A percentile compares a stretch with the other conserved stretches of the same genome.
phyloP scores from a whole-genome alignment of 75 land plant species.

The Pseudotsuga menziesii region DNA sequence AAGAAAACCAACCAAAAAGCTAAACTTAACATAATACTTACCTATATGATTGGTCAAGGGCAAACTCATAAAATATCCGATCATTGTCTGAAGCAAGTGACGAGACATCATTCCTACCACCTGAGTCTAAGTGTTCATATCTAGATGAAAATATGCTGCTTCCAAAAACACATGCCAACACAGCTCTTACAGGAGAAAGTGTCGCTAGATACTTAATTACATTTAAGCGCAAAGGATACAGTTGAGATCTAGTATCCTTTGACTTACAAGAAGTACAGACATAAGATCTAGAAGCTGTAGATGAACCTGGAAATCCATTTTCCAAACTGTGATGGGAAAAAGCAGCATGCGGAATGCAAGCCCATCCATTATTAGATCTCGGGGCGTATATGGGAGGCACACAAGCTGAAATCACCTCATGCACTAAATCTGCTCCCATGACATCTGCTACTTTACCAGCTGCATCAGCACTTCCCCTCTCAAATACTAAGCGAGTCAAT shows the following conservation, averaged over 20 bases:
- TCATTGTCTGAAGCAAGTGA: slow-evolving; percentile 60
- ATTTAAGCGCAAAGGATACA: slow-evolving; percentile 77
- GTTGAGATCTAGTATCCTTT: slow-evolving; percentile 17
- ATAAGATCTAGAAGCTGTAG: slow-evolving; percentile 11
- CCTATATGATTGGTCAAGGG: slow-evolving; percentile 98
- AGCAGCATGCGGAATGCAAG: slow-evolving; percentile 68
- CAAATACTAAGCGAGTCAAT: slow-evolving; percentile 93
- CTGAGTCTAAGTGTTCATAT: slow-evolving; percentile 24
- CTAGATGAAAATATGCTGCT: slow-evolving; percentile 57
- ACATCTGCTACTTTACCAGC: slow-evolving; percentile 95
- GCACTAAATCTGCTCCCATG: slow-evolving; percentile 91
- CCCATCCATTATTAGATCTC: slow-evolving; percentile 82
- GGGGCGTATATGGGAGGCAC: slow-evolving; percentile 98
- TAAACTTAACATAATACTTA: slow-evolving; percentile 15
- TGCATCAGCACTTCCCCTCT: slow-evolving; percentile 93
- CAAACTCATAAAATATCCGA: slow-evolving; percentile 87
- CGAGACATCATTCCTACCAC: slow-evolving; percentile 12
- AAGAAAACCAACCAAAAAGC: neutral
- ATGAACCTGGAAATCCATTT: slow-evolving; percentile 28
- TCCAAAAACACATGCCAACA: slow-evolving; percentile 97
- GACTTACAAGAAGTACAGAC: slow-evolving; percentile 20
- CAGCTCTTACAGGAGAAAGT: slow-evolving; percentile 90
- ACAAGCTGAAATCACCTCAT: slow-evolving; percentile 97
- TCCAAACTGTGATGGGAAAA: slow-evolving; percentile 21
- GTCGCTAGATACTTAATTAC: slow-evolving; percentile 87